Base-by-base conservation (phyloP, 495 filamentous ascomycete species). In the Xylaria venustula region DNA sequence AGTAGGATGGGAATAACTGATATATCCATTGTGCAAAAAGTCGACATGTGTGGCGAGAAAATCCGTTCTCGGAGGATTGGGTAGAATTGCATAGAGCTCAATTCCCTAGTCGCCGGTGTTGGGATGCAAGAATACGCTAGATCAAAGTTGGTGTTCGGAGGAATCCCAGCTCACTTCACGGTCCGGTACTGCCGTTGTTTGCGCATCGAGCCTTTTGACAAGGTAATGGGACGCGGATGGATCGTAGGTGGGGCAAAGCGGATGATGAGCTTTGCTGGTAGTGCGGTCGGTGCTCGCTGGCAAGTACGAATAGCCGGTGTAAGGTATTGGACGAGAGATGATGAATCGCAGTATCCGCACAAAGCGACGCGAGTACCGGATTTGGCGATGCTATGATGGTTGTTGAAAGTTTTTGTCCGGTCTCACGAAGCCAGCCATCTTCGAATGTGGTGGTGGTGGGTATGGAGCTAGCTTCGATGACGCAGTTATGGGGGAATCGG, bases 401-500 rank as follows among this genome's bases (percentile, higher is more conserved):
- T 42, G 53, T n/a, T 9, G 17, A 40, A 17, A 19, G 30, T 48
- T 17, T 28, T 28, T n/a, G n/a, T n/a, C n/a, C 2, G 32, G 30
- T 17, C 22, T 41, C 47, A 20, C 5, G 37, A 19, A 30, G 47
- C 20, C 57, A 30, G 47, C 20, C 57, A 52, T 37, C 17, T 42
- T 23, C 12, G 46, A 22, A 25, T 12, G 37, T 25, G 26, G 57
- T 32, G 46, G 56, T 49, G 22, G 50, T 46, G 34, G 47, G 19
- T 44, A 58, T 42, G 53, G 53, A 32, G 37, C 37, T 40, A 54
- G 60, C 47, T 40, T 64, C 60, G 64, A 69, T 67, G 67, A 71
- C 67, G 69, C 67, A 71, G 66, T 51, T 62, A 63, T 64, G 64
- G 66, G 64, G 64, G 44, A 47, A 57, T 44, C 54, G 64, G 63